These are phyloP conservation scores for Allantophomopsis cytisporea DNA, from an alignment of 2,329 filamentous ascomycete species.

Conservation along the genomic window DNA sequence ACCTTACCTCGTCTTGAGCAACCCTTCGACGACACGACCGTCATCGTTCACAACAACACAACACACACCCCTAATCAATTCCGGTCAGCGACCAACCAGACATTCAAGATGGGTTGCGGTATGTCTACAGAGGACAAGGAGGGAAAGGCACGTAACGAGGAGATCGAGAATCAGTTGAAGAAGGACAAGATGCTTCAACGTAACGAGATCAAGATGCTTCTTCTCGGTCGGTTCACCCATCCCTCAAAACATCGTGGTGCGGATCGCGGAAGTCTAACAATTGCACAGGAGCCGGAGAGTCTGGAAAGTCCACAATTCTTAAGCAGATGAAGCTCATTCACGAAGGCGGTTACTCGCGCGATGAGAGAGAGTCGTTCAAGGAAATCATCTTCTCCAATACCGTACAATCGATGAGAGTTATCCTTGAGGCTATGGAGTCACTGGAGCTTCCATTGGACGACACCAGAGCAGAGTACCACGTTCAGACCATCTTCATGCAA, in stretches of 20 bases:
- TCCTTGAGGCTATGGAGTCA: slow-evolving; percentile 84
- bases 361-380: slow-evolving; percentile 89
- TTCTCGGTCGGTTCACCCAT: slow-evolving; percentile 60
- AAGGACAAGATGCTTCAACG: slow-evolving; percentile 97
- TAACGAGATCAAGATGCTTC: slow-evolving; percentile 99
- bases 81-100: slow-evolving; percentile 3
- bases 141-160: slow-evolving; percentile 99
- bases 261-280: slow-evolving; percentile 4
- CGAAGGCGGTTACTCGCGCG: slow-evolving; percentile 95
- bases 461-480: slow-evolving; percentile 23
- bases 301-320: slow-evolving; percentile 85
- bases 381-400: slow-evolving; percentile 94
- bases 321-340: slow-evolving; percentile 99
- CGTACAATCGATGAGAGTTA: slow-evolving; percentile 82
- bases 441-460: slow-evolving; percentile 70
- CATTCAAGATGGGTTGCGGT: slow-evolving; percentile 90
- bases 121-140: slow-evolving; percentile 99
- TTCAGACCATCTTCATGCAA: slow-evolving; percentile 24
- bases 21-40: no score
- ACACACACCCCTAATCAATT: no score
- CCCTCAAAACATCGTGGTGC: neutral
- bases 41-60: no score
- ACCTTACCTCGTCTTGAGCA: no score
- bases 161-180: slow-evolving; percentile 99
- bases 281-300: slow-evolving; percentile 64